Base-by-base conservation (phyloP, 495 filamentous ascomycete species). In the Cercophora newfieldiana region DNA sequence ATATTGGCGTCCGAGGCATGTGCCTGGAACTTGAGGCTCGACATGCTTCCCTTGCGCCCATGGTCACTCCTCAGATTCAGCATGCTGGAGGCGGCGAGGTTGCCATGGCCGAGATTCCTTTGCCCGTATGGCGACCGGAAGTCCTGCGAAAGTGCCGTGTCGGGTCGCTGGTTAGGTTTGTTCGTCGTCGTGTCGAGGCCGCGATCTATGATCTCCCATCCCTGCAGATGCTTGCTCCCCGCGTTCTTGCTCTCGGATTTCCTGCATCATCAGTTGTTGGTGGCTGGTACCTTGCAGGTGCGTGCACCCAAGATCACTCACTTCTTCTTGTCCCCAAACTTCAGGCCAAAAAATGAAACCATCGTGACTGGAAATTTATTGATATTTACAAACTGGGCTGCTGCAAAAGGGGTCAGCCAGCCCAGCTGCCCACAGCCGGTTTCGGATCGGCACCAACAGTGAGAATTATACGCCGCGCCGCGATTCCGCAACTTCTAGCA, bases 261-360 rank as follows among this genome's bases (percentile, higher is more conserved):
- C 65, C 79, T 81, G 58, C 25, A 22, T 44, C 49, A 67, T 75
- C 64, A 71, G 67, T 60, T 59, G 64, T 69, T 68, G 47, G 67
- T 22, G 33, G 22, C 37, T 4, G 53, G 24, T 47, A 28, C 26
- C 24, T n/a, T n/a, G 30, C 44, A 21, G 8, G 31, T 7, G 1
- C 4, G n/a, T 3, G 16, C 37, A 1, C 21, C 3, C 8, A 21
- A 19, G 33, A 30, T 18, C 44, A 75, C 80, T 77, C 69, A 83
- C 80, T 82, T 83, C 72, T 83, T 83, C 70, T 78, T 82, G 49
- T 76, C 76, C 24, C 80, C 79, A 56, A 83, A 72, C 69, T 78
- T 80, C 67, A 82, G 73, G 57, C 81, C 81, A 67, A 83, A 82
- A 53, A 83, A 80, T 3, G 81, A 83, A 14, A 82, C 79, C 81